These are phyloP conservation scores for Penicillium pancosmium DNA, from an alignment of 495 filamentous ascomycete genomes.

Conservation along the genomic window DNA sequence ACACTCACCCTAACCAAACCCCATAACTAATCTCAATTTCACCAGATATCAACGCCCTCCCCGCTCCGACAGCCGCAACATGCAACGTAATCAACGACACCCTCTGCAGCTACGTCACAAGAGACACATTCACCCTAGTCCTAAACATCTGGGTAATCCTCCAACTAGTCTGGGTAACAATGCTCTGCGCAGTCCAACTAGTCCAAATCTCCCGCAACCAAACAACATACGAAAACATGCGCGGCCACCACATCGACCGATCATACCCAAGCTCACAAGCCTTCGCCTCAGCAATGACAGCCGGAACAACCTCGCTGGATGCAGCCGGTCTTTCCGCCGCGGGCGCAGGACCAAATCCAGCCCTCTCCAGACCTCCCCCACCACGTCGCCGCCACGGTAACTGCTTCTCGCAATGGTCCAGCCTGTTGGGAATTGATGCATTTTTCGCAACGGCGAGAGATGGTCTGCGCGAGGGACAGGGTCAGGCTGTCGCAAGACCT, in stretches of 20 bases:
- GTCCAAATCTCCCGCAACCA: constrained; percentile 87
- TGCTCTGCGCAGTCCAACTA: constrained; percentile 91
- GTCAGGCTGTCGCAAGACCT: constrained; percentile 50
- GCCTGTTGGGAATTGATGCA: constrained; percentile 84
- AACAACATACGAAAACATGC: constrained; percentile 96
- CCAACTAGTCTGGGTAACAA: constrained; percentile 91
- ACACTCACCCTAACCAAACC: neutral
- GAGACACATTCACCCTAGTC: constrained; percentile 82
- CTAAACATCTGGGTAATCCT: constrained; percentile 75
- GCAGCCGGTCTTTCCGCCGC: constrained; percentile 68
- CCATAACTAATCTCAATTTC: constrained; percentile 16
- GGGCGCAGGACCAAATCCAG: constrained; percentile 53
- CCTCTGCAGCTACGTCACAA: constrained; percentile 72
- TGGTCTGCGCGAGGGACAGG: constrained; percentile 58
- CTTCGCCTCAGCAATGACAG: constrained; percentile 76
- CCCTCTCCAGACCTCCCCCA: constrained; percentile 41
- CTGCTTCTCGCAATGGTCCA: constrained; percentile 77
- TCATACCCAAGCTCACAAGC: constrained; percentile 61
- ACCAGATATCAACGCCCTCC: constrained; percentile 59
- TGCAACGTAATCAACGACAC: constrained; percentile 77
- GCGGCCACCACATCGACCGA: constrained; percentile 59
- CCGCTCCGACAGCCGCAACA: constrained; percentile 44
- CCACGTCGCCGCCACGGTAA: constrained; percentile 52
- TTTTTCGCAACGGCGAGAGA: constrained; percentile 82
- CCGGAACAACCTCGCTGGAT: constrained; percentile 66